Conservation (phyloP, 176 grass and related monocot species). For the Oryza brachyantha region DNA sequence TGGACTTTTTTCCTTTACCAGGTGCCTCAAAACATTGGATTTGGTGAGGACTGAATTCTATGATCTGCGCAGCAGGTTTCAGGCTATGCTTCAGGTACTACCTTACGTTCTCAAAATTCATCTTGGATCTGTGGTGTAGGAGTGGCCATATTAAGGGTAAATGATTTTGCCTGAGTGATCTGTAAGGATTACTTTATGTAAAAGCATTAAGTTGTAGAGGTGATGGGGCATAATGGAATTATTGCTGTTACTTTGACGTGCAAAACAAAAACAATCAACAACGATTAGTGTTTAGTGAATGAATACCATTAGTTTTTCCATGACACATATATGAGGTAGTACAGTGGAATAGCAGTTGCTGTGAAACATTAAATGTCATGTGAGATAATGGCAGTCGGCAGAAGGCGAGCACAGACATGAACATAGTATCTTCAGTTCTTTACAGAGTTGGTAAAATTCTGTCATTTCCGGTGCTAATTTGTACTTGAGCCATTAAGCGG, state of each 20-base stretch:
- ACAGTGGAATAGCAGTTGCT: background rate
- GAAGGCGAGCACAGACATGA: background rate
- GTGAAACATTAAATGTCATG: background rate
- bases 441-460: background rate
- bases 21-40: constrained; percentile 43
- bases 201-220: background rate
- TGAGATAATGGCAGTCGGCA: background rate
- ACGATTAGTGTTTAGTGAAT: background rate
- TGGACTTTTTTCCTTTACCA: constrained; percentile 26
- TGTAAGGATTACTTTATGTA: background rate
- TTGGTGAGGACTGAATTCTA: constrained; percentile 42
- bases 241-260: background rate
- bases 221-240: background rate
- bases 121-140: background rate
- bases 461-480: background rate
- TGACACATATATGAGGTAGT: background rate
- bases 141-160: background rate
- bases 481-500: background rate
- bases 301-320: background rate
- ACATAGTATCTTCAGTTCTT: background rate
- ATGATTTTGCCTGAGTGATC: background rate
- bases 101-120: background rate
- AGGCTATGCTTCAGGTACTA: constrained; percentile 62
- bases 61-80: constrained; percentile 44
- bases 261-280: background rate